Evolutionary conservation across 2,329 filamentous ascomycete genomes (phyloP).

Genomic region (Monilinia laxa): DNA sequence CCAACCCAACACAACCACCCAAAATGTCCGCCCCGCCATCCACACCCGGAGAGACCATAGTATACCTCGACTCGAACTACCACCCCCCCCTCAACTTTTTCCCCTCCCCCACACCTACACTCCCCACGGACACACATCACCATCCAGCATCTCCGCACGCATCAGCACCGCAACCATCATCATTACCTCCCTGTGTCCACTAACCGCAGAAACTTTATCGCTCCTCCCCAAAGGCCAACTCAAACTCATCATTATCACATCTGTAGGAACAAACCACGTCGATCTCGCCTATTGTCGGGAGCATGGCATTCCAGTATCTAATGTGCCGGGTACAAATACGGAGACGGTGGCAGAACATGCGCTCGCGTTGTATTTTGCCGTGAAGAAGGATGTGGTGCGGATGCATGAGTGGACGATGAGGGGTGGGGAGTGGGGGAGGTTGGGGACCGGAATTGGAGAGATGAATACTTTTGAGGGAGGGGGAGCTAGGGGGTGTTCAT

Average conservation of each 20-base stretch:
- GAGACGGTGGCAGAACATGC: constrained; percentile 10
- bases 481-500: background rate
- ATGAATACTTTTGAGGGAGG: constrained; percentile 4
- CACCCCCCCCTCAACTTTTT: too few species aligned
- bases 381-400: constrained; percentile 1
- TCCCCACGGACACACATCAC: too few species aligned
- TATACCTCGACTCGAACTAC: too few species aligned
- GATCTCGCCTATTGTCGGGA: background rate
- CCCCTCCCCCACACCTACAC: too few species aligned
- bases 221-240: background rate
- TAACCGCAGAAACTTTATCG: background rate
- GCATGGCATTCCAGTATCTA: constrained; percentile 2
- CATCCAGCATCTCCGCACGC: constrained; percentile 2
- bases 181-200: background rate
- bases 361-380: constrained; percentile 5
- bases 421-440: background rate
- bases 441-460: background rate
- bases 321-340: constrained; percentile 6
- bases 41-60: too few species aligned
- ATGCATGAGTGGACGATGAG: constrained; percentile 15
- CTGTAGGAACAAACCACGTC: constrained; percentile 10
- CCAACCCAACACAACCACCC: too few species aligned
- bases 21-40: too few species aligned
- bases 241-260: constrained; percentile 17
- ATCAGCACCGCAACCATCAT: background rate